Evolutionary conservation across 2,329 filamentous ascomycete species (phyloP).

Genomic region (Colletotrichum shisoi): DNA sequence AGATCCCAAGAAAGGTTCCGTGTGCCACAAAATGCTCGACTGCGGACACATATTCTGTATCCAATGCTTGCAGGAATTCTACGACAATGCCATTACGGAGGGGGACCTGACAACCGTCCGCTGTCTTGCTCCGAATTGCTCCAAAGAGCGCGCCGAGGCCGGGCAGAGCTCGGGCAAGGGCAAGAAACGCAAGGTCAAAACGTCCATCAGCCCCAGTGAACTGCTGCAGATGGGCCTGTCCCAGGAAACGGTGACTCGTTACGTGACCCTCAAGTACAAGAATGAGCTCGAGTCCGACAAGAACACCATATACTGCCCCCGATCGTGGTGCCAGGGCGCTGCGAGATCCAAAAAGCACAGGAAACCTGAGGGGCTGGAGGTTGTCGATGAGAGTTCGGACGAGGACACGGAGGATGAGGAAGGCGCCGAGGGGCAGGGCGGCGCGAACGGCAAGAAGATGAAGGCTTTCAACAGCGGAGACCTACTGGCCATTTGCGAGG

Average conservation of each 20-base stretch:
- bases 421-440: conserved; percentile 42
- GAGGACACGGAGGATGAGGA: conserved; percentile 59
- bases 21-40: conserved; percentile 80
- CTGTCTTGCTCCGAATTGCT: conserved; percentile 82
- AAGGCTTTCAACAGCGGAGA: conserved; percentile 60
- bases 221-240: conserved; percentile 78
- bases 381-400: conserved; percentile 60
- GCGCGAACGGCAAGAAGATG: conserved; percentile 37
- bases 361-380: conserved; percentile 72
- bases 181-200: conserved; percentile 67
- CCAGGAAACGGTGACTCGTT: conserved; percentile 79
- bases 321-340: conserved; percentile 90
- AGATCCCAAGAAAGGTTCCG: conserved; percentile 88
- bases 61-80: conserved; percentile 87
- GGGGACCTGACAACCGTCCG: conserved; percentile 81
- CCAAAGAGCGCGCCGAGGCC: conserved; percentile 63
- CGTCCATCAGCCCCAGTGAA: conserved; percentile 81
- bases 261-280: conserved; percentile 90
- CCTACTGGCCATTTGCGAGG: conserved; percentile 82
- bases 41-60: conserved; percentile 93
- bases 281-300: conserved; percentile 91
- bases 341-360: conserved; percentile 78
- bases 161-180: conserved; percentile 42
- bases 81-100: conserved; percentile 84
- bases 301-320: conserved; percentile 89